Evolutionary conservation across 441 rosid species (phyloP).

Genomic region (Biscutella auriculata): DNA sequence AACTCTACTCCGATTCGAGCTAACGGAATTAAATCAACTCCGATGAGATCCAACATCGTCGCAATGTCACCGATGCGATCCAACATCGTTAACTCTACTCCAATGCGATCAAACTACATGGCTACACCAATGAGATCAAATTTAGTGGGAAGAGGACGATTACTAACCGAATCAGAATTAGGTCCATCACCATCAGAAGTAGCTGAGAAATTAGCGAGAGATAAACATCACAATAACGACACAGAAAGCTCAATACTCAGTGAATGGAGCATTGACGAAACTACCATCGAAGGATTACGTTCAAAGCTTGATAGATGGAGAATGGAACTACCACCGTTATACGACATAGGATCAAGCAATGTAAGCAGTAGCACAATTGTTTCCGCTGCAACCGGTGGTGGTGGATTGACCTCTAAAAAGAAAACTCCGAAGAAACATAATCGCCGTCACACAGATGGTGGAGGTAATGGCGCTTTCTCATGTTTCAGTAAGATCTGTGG

Average conservation of each 20-base stretch:
- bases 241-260: constrained; percentile 36
- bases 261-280: constrained; percentile 45
- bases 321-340: constrained; percentile 49
- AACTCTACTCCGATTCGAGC: neutral
- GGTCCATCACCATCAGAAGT: constrained; percentile 86
- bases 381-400: constrained; percentile 7
- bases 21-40: neutral
- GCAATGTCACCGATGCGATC: constrained; percentile 14
- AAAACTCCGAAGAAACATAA: constrained; percentile 18
- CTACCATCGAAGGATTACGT: constrained; percentile 62
- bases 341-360: constrained; percentile 34
- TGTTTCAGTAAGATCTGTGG: constrained; percentile 74
- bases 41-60: constrained; percentile 2
- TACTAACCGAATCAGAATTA: constrained; percentile 57
- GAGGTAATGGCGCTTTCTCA: constrained; percentile 34
- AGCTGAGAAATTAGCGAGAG: constrained; percentile 38
- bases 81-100: constrained; percentile 10
- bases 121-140: constrained; percentile 22
- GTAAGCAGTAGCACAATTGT: neutral
- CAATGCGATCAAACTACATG: constrained; percentile 14
- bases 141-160: constrained; percentile 5
- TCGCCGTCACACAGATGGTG: constrained; percentile 29
- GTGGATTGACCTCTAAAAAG: constrained; percentile 14
- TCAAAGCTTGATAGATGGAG: constrained; percentile 76
- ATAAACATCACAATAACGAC: constrained; percentile 20